Base-by-base conservation (phyloP, 345 rosid genomes). In the Erodium maritimum region DNA sequence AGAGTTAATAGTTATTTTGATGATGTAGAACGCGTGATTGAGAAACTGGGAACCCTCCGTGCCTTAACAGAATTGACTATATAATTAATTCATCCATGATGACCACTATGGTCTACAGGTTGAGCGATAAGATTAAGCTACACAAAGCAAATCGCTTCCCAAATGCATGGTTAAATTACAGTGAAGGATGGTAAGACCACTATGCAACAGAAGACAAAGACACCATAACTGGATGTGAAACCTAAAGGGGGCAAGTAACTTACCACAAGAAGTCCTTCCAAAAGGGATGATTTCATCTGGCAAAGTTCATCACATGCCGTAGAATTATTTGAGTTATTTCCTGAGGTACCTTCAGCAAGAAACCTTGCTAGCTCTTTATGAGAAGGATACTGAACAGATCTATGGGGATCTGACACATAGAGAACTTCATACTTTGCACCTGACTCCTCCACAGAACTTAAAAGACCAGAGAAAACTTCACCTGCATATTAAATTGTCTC, bases 261-360 rank as follows among this genome's bases (percentile, higher is more conserved):
- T 75, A 93, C 99, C 65, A 83, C 96, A 21, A 90, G 69, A 62
- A 87, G 63, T 64, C 99, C 99, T 77, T 93, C 97, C 69, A 87
- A 61, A 70, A 93, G 88, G 1, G 99, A 80, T 59, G 99, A 74
- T 71, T 93, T 93, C 58, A 93, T 69, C 70, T 73, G 72, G 86
- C 99, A 93, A 67, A 93, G 81, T 71, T 88, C 91, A 72, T 85
- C 83, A 23, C 99, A 90, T 10, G 79, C 9, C 37, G 37, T 77
- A 33, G 75, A 18, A 54, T 68, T 65, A 58, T 34, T 24, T 22
- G 79, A 80, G 42, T 57, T 71, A 62, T 86, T 88, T 55, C 75
- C 78, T 20, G 57, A 54, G 62, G 71, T 57, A 45, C 68, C 73
- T 68, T 90, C 99, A 56, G 85, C 87, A 58, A 93, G 88, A 80